phyloP scores from a whole-genome alignment of 768 basidiomycete species.

The Hygrocybe coccinea region DNA sequence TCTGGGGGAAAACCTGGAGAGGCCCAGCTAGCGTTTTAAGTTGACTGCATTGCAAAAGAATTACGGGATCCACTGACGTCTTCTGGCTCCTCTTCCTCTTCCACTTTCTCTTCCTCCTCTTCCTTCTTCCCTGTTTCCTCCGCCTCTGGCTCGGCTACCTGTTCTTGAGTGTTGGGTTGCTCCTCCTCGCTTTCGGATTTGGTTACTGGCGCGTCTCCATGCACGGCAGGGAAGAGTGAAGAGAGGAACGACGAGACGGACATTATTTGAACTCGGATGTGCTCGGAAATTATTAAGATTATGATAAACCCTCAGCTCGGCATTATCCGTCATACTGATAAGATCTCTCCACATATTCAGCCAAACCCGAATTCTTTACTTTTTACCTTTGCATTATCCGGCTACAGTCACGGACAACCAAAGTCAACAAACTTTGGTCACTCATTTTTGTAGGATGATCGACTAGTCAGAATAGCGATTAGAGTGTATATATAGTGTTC shows the following conservation, averaged over 20 bases:
- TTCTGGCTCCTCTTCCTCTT: conserved; percentile 66
- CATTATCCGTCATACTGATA: background rate
- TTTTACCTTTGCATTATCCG: too few relatives aligned
- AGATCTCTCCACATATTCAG: background rate
- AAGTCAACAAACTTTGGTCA: too few relatives aligned
- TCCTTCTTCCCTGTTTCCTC: conserved; percentile 37
- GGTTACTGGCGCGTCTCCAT: conserved; percentile 34
- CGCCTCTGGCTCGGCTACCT: conserved; percentile 50
- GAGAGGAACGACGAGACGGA: conserved; percentile 42
- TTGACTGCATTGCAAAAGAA: background rate
- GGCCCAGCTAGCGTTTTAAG: too few relatives aligned
- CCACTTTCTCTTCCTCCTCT: conserved; percentile 32
- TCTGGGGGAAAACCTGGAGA: conserved; percentile 61
- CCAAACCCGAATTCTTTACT: background rate
- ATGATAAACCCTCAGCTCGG: background rate
- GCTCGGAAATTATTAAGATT: background rate
- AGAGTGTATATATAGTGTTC: too few relatives aligned
- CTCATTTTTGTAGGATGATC: too few relatives aligned
- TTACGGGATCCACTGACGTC: conserved; percentile 55
- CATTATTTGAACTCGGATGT: conserved; percentile 10
- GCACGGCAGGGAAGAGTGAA: conserved; percentile 40
- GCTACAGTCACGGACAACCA: too few relatives aligned
- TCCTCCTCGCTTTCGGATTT: conserved; percentile 30
- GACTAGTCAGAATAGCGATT: too few relatives aligned
- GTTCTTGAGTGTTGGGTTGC: conserved; percentile 37